phyloP scores from a whole-genome alignment of 805 yeast genomes.

The Candida piceae region DNA sequence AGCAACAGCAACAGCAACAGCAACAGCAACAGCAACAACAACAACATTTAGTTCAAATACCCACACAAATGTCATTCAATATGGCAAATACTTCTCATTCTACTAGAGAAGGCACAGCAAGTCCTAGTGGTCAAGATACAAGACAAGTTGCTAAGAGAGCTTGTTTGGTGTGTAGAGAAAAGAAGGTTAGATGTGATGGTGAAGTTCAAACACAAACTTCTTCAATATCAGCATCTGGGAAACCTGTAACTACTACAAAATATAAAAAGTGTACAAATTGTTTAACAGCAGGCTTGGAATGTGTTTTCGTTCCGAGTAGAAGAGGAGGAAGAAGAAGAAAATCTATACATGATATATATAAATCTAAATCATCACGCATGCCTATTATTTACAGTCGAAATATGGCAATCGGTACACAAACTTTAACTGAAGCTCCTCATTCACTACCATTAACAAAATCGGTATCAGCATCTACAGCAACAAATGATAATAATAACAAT shows the following conservation, averaged over 20 bases:
- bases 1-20: too few relatives aligned
- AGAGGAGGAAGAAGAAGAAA: conserved; percentile 53
- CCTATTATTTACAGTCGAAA: background rate
- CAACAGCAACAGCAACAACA: too few relatives aligned
- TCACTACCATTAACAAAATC: background rate
- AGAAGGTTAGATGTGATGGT: conserved; percentile 64
- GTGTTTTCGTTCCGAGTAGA: conserved; percentile 52
- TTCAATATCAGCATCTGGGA: conserved; percentile 8
- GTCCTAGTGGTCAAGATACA: conserved; percentile 25
- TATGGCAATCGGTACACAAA: background rate
- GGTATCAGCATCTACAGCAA: background rate
- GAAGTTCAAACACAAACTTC: conserved; percentile 30
- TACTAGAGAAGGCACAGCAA: too few relatives aligned
- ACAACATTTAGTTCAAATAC: too few relatives aligned
- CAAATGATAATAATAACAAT: background rate
- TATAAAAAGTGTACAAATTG: conserved; percentile 46
- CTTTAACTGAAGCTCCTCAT: background rate
- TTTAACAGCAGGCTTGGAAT: conserved; percentile 36
- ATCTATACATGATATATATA: conserved; percentile 11
- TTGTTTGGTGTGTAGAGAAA: conserved; percentile 59
- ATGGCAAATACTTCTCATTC: too few relatives aligned
- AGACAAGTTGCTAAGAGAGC: conserved; percentile 57
- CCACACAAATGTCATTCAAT: too few relatives aligned
- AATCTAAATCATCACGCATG: conserved; percentile 1
- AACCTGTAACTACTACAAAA: conserved; percentile 16